A percentile compares a stretch with the other conserved stretches of the same genome.
These are phyloP conservation scores for Rhodomyrtus tomentosa DNA, from an alignment of 345 rosid species.

Conservation along the genomic window DNA sequence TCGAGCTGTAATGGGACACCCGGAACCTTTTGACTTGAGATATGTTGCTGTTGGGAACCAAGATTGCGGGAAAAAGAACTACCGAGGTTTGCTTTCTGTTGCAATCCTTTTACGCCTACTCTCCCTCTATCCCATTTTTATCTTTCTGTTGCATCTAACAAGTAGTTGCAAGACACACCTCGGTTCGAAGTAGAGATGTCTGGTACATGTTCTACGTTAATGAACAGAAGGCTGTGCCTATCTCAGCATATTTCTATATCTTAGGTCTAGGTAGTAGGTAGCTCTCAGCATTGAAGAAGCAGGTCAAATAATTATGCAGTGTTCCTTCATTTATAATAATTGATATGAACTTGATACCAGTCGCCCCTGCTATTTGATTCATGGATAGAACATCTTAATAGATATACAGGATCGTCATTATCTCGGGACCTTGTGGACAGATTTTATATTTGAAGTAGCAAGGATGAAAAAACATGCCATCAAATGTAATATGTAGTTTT, in stretches of 20 bases:
- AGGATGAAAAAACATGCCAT: background rate
- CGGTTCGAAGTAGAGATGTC: background rate
- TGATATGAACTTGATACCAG: background rate
- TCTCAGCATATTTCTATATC: background rate
- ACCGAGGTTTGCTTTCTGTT: slow-evolving; percentile 39
- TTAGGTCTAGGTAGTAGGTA: background rate
- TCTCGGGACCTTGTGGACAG: background rate
- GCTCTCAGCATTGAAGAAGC: background rate
- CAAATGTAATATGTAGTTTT: background rate
- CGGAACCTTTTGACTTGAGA: slow-evolving; percentile 81
- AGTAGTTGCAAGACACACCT: background rate
- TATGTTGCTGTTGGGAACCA: slow-evolving; percentile 93
- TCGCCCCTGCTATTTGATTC: background rate
- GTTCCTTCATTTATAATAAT: background rate
- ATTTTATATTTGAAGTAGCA: background rate
- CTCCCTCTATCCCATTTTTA: background rate
- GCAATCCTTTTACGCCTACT: background rate
- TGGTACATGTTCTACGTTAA: background rate
- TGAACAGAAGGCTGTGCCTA: background rate
- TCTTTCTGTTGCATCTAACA: background rate
- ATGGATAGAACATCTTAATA: background rate
- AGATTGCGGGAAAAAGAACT: slow-evolving; percentile 80
- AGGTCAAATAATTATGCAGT: background rate
- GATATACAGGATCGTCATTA: background rate
- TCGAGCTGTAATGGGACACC: slow-evolving; percentile 90